A percentile compares a stretch with the other conserved stretches of the same genome.
Evolutionary conservation across 1,139 yeast species (phyloP).

Genomic region (Candida freyschussii): DNA sequence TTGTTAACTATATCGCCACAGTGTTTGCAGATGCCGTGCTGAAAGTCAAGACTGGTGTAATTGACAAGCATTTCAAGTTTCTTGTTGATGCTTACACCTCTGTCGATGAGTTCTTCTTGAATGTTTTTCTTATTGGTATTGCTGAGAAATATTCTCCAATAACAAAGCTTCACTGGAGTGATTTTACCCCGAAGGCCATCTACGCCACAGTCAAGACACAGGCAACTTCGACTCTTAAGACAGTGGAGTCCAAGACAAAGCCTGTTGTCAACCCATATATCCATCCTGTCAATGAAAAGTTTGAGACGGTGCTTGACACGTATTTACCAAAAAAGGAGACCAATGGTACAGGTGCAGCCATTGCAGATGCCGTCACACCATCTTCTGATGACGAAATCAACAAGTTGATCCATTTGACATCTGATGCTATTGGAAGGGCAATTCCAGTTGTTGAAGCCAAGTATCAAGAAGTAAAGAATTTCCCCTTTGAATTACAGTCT

Average conservation of each 20-base stretch:
- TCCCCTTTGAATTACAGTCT: constrained; percentile 6
- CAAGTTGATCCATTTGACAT: constrained; percentile 11
- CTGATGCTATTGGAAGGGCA: constrained; percentile 13
- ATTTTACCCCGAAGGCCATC: constrained; percentile 8
- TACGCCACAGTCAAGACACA: constrained; percentile 1
- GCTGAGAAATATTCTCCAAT: constrained; percentile 9
- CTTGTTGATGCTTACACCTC: constrained; percentile 3
- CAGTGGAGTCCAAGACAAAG: constrained; percentile 8
- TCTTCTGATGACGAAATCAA: constrained; percentile 7
- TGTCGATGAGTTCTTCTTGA: constrained; percentile 10
- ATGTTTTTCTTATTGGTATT: constrained; percentile 6
- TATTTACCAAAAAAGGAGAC: constrained; percentile 11
- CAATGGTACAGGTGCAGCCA: not conserved
- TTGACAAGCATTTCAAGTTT: constrained; percentile 9
- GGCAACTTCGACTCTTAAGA: not conserved
- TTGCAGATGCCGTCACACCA: not conserved
- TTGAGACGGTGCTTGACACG: constrained; percentile 13
- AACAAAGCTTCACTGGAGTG: constrained; percentile 8
- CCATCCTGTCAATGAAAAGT: constrained; percentile 13
- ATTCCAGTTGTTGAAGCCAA: constrained; percentile 10
- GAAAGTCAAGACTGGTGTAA: constrained; percentile 7
- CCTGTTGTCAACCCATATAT: constrained; percentile 16
- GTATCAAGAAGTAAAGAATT: constrained; percentile 7
- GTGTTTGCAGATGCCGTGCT: constrained; percentile 7
- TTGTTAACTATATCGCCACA: constrained; percentile 12